Percentiles rank a stretch among this genome's conserved stretches.
Conservation (phyloP, 352 stramenopile species). For the Phytophthora lateralis region DNA sequence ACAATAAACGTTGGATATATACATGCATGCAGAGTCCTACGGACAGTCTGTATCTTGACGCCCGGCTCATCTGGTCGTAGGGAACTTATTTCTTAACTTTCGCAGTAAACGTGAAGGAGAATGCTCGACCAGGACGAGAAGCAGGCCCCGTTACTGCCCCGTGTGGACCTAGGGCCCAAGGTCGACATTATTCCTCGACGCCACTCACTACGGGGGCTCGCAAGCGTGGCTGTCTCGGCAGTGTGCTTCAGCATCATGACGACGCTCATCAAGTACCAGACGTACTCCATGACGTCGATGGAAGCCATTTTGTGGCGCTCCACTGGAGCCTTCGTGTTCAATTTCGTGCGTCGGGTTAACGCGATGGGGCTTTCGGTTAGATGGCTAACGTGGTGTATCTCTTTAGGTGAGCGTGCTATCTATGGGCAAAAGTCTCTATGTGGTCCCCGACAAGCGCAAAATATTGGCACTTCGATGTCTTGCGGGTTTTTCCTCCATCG, state of each 20-base stretch:
- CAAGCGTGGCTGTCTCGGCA: slow-evolving; percentile 60
- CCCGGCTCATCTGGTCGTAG: neutral
- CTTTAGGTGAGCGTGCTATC: slow-evolving; percentile 1
- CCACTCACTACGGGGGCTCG: slow-evolving; percentile 59
- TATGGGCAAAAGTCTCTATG: slow-evolving; percentile 33
- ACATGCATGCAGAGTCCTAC: too few species aligned
- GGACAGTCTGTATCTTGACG: neutral
- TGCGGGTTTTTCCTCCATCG: slow-evolving; percentile 57
- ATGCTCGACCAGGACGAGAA: slow-evolving; percentile 4
- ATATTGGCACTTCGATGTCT: slow-evolving; percentile 57
- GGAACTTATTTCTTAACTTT: too few species aligned
- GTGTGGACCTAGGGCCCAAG: slow-evolving; percentile 1
- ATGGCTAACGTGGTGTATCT: neutral
- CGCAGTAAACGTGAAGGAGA: too few species aligned
- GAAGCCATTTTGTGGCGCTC: slow-evolving; percentile 79
- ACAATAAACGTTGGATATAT: too few species aligned
- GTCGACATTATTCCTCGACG: slow-evolving; percentile 14
- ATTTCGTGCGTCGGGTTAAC: slow-evolving; percentile 42
- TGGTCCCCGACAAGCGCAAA: slow-evolving; percentile 36
- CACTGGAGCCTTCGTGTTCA: slow-evolving; percentile 49
- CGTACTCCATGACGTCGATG: slow-evolving; percentile 67
- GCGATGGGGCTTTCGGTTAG: too few species aligned
- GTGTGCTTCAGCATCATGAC: slow-evolving; percentile 81
- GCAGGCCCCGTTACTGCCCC: slow-evolving; percentile 12
- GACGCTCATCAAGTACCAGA: slow-evolving; percentile 73